Evolutionary conservation across 306 rosid species (phyloP), one percentile per base, ranked within the genome.

Genomic region (Rosa persica): DNA sequence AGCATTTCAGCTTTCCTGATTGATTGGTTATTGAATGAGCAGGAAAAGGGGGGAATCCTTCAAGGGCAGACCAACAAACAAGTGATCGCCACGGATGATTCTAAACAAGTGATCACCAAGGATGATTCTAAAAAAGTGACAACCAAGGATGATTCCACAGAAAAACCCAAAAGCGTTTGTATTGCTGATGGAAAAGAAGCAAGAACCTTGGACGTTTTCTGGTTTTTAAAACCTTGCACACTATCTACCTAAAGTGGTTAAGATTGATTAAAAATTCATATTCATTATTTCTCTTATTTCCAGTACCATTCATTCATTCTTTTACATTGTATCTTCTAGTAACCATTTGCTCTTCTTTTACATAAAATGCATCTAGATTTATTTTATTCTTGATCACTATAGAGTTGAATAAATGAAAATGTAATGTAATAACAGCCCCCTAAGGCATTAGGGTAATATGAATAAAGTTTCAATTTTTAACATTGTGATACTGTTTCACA

Each of bases 181-280:
- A 61, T 77, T 23, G 88, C 82, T 62, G 96, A 86, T 77, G 90
- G 83, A 73, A 91, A 85, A 86, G 96, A 92, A 85, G 83, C 90
- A 69, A 89, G 82, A 85, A 80, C 91, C 71, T 72, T 93, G 90
- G 95, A 92, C 69, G 86, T 95, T 78, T 87, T 95, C 78, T 95
- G 98, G 98, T 94, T 94, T 87, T 87, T 94, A 42, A 94, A 90
- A 89, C 97, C 98, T 82, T 94, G 98, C 94, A 92, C 97, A 58
- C 76, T 84, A 8, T 87, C 93, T 52, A 62, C 83, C 83, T 86
- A 75, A 84, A 75, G 15, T 3, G 80, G 44, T 78, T 43, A 78
- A 72, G 61, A 8, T 46, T 52, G 73, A 74, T 30, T 71, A 42
- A 73, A 61, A 23, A 38, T 75, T 68, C 67, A 51, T 46, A 64